Base-by-base conservation (phyloP, 345 rosid genomes). In the Populus nigra region DNA sequence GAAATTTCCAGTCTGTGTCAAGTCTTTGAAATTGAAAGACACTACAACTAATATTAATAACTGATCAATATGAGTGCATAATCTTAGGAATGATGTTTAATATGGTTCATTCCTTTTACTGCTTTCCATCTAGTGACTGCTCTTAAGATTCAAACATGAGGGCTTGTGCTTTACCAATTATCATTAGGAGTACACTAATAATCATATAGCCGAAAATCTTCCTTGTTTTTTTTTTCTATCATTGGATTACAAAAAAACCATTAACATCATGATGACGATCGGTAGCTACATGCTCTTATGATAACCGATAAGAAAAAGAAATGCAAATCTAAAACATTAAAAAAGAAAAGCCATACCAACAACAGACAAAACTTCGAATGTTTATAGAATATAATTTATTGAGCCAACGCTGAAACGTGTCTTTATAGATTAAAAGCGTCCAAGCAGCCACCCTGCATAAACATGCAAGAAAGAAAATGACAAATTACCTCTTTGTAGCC, bases 401-500 rank as follows among this genome's bases (percentile, higher is more conserved):
- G 7, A 49, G 55, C 55, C 55, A 49, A 49, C 6, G 55, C 20
- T 15, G 55, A 49, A 4, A 16, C 22, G 16, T 4, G 20, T 49
- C 55, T 22, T 49, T 49, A 49, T 16, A 49, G 20, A 49, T 49
- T 49, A 5, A 49, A 49, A 49, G 55, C 7, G 20, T 49, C 55
- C 20, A 49, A 49, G 55, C 20, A 49, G 13, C 55, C 55, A 5
- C 55, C 55, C 20, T 49, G 2, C 20, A 49, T 17, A 6, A 49
- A 16, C 20, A 49, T 49, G 55, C 55, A 15, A 49, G 55, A 49
- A 49, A 16, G 22, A 49, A 49, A 50, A 45, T 5, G 49, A 49
- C 65, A 25, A 27, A 18, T 74, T 85, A 93, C 99, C 98, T 93
- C 96, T 78, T 85, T 78, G 74, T 90, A 93, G 23, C 75, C 84